Conservation (phyloP, 2,329 filamentous ascomycete species). For the Colletotrichum noveboracense region DNA sequence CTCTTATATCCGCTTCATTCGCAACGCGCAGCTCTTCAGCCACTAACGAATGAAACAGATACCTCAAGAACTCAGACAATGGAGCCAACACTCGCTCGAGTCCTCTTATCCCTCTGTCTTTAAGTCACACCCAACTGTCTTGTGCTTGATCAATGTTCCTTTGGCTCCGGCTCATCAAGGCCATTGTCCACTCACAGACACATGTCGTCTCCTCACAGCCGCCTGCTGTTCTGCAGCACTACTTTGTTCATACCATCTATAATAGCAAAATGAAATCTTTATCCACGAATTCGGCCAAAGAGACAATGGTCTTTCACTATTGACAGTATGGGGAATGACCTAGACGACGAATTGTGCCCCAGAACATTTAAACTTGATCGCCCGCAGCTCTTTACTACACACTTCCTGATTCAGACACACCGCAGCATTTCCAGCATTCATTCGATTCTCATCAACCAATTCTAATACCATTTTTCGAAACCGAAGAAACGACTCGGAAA, state of each 20-base stretch:
- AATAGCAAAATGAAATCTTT: neutral
- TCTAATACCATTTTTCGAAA: neutral
- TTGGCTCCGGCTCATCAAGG: neutral
- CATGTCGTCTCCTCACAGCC: neutral
- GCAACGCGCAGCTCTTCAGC: neutral
- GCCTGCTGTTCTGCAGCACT: neutral
- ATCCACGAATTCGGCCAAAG: neutral
- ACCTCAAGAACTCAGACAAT: neutral
- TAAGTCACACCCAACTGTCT: neutral
- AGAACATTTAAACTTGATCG: neutral
- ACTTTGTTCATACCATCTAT: neutral
- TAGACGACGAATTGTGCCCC: neutral
- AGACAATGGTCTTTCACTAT: neutral
- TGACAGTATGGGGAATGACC: neutral
- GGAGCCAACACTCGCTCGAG: neutral
- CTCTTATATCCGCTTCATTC: neutral
- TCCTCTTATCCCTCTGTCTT: neutral
- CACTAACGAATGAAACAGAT: constrained; percentile 7
- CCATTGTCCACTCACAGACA: neutral
- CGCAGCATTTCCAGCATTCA: neutral
- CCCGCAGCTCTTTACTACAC: neutral
- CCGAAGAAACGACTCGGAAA: neutral
- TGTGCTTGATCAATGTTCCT: neutral
- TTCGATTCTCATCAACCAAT: neutral
- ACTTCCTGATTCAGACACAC: neutral